A percentile compares a stretch with the other conserved stretches of the same genome.
These are phyloP conservation scores for cucumber (Cucumis sativus) DNA, from an alignment of 306 rosid species.

Conservation along the genomic window DNA sequence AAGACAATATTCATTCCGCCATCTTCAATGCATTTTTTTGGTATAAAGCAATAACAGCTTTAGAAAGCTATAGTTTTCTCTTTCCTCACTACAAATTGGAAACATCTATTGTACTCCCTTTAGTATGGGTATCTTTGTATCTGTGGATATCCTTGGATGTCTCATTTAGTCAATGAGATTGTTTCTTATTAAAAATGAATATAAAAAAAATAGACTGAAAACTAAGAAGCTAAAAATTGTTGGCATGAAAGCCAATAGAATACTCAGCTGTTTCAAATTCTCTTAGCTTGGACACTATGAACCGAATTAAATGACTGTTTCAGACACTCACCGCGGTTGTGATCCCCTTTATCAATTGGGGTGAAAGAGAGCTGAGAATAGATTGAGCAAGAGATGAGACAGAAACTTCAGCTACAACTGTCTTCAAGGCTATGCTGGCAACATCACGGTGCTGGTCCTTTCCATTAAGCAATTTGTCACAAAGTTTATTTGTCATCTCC, in stretches of 20 bases:
- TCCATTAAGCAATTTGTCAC: constrained; percentile 75
- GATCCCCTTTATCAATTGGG: constrained; percentile 70
- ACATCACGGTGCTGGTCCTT: constrained; percentile 93
- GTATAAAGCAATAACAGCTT: too few species aligned
- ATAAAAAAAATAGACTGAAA: not conserved
- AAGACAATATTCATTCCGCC: too few species aligned
- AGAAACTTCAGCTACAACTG: constrained; percentile 84
- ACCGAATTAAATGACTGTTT: not conserved
- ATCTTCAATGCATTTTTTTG: too few species aligned
- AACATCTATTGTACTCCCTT: too few species aligned
- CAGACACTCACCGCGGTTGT: constrained; percentile 55
- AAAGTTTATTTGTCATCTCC: constrained; percentile 75
- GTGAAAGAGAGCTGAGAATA: constrained; percentile 56
- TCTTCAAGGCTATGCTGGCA: constrained; percentile 96
- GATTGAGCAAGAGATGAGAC: constrained; percentile 81
- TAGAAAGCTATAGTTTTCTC: too few species aligned
- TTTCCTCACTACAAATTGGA: too few species aligned
- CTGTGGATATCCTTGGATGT: too few species aligned
- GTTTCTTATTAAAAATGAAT: too few species aligned
- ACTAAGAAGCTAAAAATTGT: not conserved
- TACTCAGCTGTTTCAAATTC: not conserved
- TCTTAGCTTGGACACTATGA: not conserved
- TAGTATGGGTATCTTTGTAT: too few species aligned
- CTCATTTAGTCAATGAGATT: too few species aligned
- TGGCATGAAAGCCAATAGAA: not conserved